These are phyloP conservation scores for Colletotrichum scovillei DNA, from an alignment of 2,329 filamentous ascomycete genomes.

Conservation along the genomic window DNA sequence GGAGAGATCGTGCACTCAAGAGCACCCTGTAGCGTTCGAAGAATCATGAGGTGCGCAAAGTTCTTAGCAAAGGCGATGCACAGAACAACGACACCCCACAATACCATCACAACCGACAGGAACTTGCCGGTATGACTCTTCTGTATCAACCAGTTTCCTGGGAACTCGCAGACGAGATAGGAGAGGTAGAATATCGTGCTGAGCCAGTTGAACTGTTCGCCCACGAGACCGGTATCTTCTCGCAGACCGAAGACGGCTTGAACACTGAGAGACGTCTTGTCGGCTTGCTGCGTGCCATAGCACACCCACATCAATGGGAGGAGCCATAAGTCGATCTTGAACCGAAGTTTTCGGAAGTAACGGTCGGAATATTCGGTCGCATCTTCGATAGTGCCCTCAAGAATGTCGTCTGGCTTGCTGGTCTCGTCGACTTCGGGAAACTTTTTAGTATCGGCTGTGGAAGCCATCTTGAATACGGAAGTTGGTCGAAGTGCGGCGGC, in stretches of 20 bases:
- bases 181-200: constrained; percentile 45
- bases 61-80: constrained; percentile 44
- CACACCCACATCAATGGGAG: constrained; percentile 45
- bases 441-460: background rate
- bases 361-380: constrained; percentile 38
- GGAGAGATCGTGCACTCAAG: constrained; percentile 45
- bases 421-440: background rate
- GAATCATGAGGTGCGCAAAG: constrained; percentile 43
- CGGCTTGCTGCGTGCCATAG: constrained; percentile 44
- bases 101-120: constrained; percentile 47
- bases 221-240: constrained; percentile 43
- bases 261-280: constrained; percentile 44
- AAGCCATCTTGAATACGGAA: background rate
- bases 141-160: constrained; percentile 39
- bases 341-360: constrained; percentile 42
- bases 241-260: constrained; percentile 45
- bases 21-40: constrained; percentile 43
- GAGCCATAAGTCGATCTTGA: constrained; percentile 45
- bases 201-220: constrained; percentile 46
- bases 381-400: constrained; percentile 25
- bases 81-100: constrained; percentile 45
- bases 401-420: constrained; percentile 9
- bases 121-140: constrained; percentile 45
- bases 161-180: constrained; percentile 43
- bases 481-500: background rate